Base-by-base conservation (phyloP, 1,284 basidiomycete genomes). In the Puccinia coronata region DNA sequence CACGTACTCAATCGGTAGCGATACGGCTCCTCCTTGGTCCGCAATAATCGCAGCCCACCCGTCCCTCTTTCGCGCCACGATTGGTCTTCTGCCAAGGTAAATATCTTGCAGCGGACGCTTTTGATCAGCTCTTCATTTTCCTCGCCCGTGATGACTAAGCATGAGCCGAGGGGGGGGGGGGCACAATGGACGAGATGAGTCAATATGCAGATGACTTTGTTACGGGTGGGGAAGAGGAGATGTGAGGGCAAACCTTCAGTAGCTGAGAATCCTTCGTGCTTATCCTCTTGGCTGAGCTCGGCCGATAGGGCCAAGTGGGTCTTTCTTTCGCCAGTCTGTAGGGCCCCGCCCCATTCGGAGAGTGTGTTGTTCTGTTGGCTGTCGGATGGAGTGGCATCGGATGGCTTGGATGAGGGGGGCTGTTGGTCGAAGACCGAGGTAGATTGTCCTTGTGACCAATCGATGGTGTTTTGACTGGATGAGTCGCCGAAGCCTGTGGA, bases 291-390 rank as follows among this genome's bases (percentile, higher is more conserved):
- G 8, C 69, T 31, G 8, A 73, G 59, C 41, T 73, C 78, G 23
- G 78, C 78, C 31, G 69, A 57, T n/a, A 80, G 43, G 16, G 70
- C 78, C 55, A 80, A 73, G 49, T 80, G 78, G 51, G 78, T 80
- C 47, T 80, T 80, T 31, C 51, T 41, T 49, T 80, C 41, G 28
- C 11, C 25, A 53, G 47, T 49, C 34, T 43, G n/a, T n/a, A n/a
- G 25, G 41, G 51, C 53, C 12, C 53, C 59, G 25, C 41, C 57
- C 47, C 55, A 59, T 49, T 73, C 70, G 8, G 67, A 69, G 34
- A 39, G 16, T 34, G 34, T 16, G 47, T 43, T 47, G n/a, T n/a
- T n/a, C 41, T 67, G 39, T 41, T 41, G 63, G 18, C 12, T 36
- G 55, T 59, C 70, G 36, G 28, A 23, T 57, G 39, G 49, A 23